These are phyloP conservation scores for Jacaranda mimosifolia DNA, from an alignment of 257 asterid species.

Conservation along the genomic window DNA sequence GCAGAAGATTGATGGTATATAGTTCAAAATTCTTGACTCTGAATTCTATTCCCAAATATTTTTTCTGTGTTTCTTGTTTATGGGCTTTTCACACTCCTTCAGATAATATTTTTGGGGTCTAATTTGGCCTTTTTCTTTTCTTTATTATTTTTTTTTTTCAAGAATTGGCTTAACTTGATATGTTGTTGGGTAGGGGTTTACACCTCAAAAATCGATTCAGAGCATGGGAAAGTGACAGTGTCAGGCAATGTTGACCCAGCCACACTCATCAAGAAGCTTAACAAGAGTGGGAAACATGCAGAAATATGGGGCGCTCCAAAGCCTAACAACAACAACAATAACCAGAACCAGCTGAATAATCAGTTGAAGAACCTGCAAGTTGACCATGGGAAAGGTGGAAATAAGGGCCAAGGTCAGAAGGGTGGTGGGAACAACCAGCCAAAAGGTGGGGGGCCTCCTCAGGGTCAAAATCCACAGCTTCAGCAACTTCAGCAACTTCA, in stretches of 20 bases:
- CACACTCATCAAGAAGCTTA: conserved; percentile 85
- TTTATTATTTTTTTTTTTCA: neutral
- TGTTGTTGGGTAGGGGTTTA: conserved; percentile 68
- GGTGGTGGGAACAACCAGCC: conserved; percentile 44
- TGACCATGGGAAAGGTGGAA: conserved; percentile 60
- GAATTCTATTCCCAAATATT: conserved; percentile 19
- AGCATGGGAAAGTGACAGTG: conserved; percentile 90
- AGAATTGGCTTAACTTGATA: neutral
- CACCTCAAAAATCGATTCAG: conserved; percentile 76
- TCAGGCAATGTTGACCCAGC: conserved; percentile 86
- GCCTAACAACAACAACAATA: conserved; percentile 45
- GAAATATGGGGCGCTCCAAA: conserved; percentile 90
- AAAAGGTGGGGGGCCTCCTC: conserved; percentile 34
- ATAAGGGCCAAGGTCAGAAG: conserved; percentile 49
- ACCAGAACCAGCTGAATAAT: conserved; percentile 53
- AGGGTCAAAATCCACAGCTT: conserved; percentile 44
- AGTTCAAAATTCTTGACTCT: conserved; percentile 30
- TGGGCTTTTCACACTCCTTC: neutral
- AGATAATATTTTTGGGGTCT: too few relatives aligned
- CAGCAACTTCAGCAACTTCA: conserved; percentile 51
- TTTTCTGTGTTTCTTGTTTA: neutral
- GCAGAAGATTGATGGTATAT: conserved; percentile 91
- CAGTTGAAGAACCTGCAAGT: conserved; percentile 73
- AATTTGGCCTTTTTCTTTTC: neutral
- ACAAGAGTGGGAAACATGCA: conserved; percentile 83